Evolutionary conservation across 352 stramenopile species (phyloP), one percentile per base, ranked within the genome.

Genomic region (Thraustochytrium sp.): DNA sequence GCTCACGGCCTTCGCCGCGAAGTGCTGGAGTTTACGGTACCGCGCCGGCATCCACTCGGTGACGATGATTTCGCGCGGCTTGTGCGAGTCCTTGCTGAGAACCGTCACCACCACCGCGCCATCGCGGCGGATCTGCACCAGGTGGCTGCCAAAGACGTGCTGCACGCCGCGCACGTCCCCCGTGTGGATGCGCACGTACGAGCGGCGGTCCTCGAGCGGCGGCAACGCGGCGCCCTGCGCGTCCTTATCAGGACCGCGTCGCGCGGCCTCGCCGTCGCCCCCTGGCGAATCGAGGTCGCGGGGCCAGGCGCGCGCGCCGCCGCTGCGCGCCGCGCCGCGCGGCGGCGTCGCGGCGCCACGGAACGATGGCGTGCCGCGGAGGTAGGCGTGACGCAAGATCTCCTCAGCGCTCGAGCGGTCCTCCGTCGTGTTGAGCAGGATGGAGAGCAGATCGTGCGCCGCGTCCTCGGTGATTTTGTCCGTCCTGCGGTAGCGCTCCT

Each of bases 181-280:
- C 51, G 68, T 80, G 68, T 80, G 31, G 23, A 80, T 76, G 8
- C 68, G 68, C 34, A 80, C 68, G 38, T 80, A 80, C 29, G 68
- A 80, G 26, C 23, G 46, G 13, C 68, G 68, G 40, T 75, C 62
- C 34, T 75, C 62, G 1, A 11, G 29, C 42, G 42, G 42, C n/a
- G n/a, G n/a, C n/a, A n/a, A n/a, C n/a, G n/a, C n/a, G n/a, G n/a
- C n/a, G n/a, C n/a, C n/a, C n/a, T n/a, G n/a, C n/a, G n/a, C n/a
- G n/a, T n/a, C n/a, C n/a, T n/a, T n/a, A n/a, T n/a, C n/a, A n/a
- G n/a, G n/a, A n/a, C n/a, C n/a, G n/a, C n/a, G n/a, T 16, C 42
- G 42, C 42, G 42, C 42, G 42, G 5, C 5, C 42, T 49, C 42
- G 42, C 42, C 42, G 42, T 49, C 5, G n/a, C n/a, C n/a, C n/a